phyloP scores from a whole-genome alignment of 371 early-diverging fungal genomes.

The Rhizopus microsporus region DNA sequence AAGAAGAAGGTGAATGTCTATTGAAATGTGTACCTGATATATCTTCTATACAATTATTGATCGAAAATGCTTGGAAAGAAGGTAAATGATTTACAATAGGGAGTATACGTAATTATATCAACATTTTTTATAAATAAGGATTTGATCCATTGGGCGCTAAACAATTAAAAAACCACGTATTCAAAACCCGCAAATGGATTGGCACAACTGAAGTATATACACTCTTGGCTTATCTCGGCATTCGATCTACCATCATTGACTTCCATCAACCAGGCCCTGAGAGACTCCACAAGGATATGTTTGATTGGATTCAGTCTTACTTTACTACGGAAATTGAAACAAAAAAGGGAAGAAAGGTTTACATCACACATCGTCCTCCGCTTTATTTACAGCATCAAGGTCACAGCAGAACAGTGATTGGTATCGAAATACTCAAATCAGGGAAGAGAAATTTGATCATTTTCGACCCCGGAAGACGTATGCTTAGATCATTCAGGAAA shows the following conservation, averaged over 20 bases:
- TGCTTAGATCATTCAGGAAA: conserved; percentile 33
- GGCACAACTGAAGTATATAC: conserved; percentile 77
- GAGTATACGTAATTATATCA: background rate
- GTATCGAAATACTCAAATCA: conserved; percentile 57
- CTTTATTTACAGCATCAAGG: conserved; percentile 79
- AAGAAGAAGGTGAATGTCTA: conserved; percentile 28
- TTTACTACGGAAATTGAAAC: conserved; percentile 23
- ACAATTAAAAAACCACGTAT: conserved; percentile 61
- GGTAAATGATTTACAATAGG: conserved; percentile 25
- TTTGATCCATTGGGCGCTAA: conserved; percentile 68
- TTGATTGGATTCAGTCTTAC: conserved; percentile 62
- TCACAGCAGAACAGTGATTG: conserved; percentile 72
- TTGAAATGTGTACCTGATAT: conserved; percentile 51
- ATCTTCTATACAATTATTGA: conserved; percentile 54
- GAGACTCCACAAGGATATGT: conserved; percentile 57
- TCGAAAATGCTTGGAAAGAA: conserved; percentile 73
- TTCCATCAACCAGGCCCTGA: conserved; percentile 68
- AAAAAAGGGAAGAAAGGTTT: conserved; percentile 16
- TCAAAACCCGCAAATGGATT: conserved; percentile 75
- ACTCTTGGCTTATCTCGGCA: conserved; percentile 62
- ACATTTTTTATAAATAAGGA: conserved; percentile 26
- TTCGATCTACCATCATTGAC: conserved; percentile 64
- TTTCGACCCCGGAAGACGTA: conserved; percentile 67
- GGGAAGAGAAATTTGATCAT: conserved; percentile 59
- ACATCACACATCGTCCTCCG: conserved; percentile 61